These are phyloP conservation scores for Dactylonectria macrodidyma DNA, from an alignment of 2,329 filamentous ascomycete genomes.

Conservation along the genomic window DNA sequence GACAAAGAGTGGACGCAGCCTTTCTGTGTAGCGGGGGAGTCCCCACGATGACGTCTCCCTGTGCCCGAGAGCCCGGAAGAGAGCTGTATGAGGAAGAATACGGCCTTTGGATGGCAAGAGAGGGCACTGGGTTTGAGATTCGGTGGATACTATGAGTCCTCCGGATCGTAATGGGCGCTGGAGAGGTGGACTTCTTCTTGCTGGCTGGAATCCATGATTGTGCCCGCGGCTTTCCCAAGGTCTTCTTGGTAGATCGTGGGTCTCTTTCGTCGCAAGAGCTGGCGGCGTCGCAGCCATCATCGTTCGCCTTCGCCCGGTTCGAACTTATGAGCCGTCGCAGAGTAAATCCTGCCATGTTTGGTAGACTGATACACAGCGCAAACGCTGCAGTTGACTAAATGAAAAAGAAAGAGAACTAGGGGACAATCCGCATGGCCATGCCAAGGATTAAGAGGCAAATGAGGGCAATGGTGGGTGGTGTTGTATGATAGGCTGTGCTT, in stretches of 20 bases:
- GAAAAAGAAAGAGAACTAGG: constrained; percentile 11
- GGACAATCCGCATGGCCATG: constrained; percentile 39
- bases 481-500: constrained; percentile 30
- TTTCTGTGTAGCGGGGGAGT: constrained; percentile 44
- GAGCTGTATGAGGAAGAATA: constrained; percentile 60
- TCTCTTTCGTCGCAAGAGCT: constrained; percentile 42
- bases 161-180: constrained; percentile 50
- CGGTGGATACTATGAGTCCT: constrained; percentile 57
- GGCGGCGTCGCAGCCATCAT: constrained; percentile 32
- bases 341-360: constrained; percentile 43
- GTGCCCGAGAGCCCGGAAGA: constrained; percentile 61
- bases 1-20: constrained; percentile 53
- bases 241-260: constrained; percentile 36
- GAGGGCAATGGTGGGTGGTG: constrained; percentile 30
- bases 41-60: constrained; percentile 50
- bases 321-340: constrained; percentile 45
- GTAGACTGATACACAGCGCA: constrained; percentile 28
- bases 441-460: constrained; percentile 13
- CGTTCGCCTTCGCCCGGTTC: constrained; percentile 31
- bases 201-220: constrained; percentile 43
- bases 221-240: constrained; percentile 33
- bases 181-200: constrained; percentile 34
- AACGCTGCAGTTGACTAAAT: constrained; percentile 32
- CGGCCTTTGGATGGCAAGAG: constrained; percentile 55
- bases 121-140: constrained; percentile 55